Evolutionary conservation across 805 yeast species (phyloP), one percentile per base, ranked within the genome.

Genomic region (Clavispora fructus): DNA sequence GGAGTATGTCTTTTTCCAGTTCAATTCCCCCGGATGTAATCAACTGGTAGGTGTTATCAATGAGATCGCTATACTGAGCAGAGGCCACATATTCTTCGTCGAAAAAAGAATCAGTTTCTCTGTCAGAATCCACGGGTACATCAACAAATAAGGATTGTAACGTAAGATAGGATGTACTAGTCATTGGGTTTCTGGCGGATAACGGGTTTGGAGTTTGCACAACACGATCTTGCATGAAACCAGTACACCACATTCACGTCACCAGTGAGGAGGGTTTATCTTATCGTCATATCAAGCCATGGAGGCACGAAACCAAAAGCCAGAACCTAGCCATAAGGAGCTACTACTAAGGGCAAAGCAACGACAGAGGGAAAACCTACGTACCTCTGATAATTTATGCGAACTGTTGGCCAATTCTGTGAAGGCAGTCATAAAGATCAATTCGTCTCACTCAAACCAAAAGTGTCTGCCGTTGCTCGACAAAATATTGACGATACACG

Each of bases 401-500:
- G 55, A 54, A 25, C 70, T 65, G 40, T 48, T 71, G 14, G 47
- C 50, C 12, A 45, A 46, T 12, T 49, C 65, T 7, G 41, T 70
- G 10, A 47, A 52, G 9, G 49, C 63, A 3, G 30, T 69, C 4
- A 46, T 66, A 11, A 44, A 51, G 19, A 47, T 56, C 30, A 67
- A 69, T 43, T 67, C 72, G 10, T 40, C 41, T 13, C 52, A 54
- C 41, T 45, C 44, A 10, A 32, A 37, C n/a, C 38, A 28, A 14
- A 26, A 38, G n/a, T 47, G 55, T 8, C 50, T 55, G 3, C 43
- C 53, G 10, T 50, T 62, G 7, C 42, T 68, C 6, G 71, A 65
- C 40, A 71, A 70, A 51, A 68, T 70, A 32, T 60, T 72, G 13
- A 70, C 75, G 8, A 66, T 71, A 7, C 74, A 69, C 41, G 67